Evolutionary conservation across 2,329 filamentous ascomycete genomes (phyloP).

Genomic region (Pseudophaeomoniella oleicola): DNA sequence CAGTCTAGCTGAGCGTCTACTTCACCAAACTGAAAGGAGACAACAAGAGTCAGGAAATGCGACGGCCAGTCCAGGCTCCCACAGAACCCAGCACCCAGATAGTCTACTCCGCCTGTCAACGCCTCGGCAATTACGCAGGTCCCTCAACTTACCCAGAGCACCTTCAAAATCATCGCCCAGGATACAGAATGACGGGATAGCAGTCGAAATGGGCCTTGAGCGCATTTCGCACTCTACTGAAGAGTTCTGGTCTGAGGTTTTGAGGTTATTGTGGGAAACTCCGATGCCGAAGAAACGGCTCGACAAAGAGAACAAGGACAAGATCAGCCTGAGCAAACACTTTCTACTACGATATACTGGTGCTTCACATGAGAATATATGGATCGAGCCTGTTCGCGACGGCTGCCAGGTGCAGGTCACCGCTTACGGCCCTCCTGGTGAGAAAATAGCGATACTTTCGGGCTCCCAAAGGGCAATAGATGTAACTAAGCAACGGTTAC

Average conservation of each 20-base stretch:
- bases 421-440: background rate
- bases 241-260: background rate
- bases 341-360: background rate
- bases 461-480: background rate
- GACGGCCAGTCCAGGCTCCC: too few relatives aligned
- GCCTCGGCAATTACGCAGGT: background rate
- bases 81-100: too few relatives aligned
- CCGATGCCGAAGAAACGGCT: background rate
- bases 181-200: background rate
- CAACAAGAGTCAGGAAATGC: too few relatives aligned
- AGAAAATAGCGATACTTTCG: background rate
- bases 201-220: too few relatives aligned
- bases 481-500: background rate
- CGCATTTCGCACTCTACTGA: too few relatives aligned
- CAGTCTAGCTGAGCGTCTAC: too few relatives aligned
- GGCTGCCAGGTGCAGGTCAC: background rate
- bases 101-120: too few relatives aligned
- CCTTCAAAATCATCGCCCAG: background rate
- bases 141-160: background rate
- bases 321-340: background rate
- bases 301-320: background rate
- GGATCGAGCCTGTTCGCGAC: background rate
- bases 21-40: too few relatives aligned
- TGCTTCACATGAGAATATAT: background rate
- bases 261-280: background rate